Evolutionary conservation across 768 basidiomycete species (phyloP).

Genomic region (Exidia glandulosa): DNA sequence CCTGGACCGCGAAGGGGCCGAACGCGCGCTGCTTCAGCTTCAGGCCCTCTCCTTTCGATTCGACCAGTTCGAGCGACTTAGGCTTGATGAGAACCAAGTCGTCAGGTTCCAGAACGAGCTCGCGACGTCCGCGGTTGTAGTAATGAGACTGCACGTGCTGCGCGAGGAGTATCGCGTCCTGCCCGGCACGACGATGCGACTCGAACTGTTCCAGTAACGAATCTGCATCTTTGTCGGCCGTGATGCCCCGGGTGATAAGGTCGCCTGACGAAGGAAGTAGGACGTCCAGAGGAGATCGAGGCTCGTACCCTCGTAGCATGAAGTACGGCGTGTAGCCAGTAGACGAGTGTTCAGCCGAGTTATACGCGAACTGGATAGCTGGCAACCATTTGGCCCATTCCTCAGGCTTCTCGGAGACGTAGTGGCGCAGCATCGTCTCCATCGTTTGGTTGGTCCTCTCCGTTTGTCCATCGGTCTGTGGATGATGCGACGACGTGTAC

Average conservation of each 20-base stretch:
- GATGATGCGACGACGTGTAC: slow-evolving; percentile 12
- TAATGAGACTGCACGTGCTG: slow-evolving; percentile 15
- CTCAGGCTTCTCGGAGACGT: slow-evolving; percentile 21
- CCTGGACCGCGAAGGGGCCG: slow-evolving; percentile 15
- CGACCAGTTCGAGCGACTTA: slow-evolving; percentile 15
- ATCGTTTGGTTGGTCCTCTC: slow-evolving; percentile 19
- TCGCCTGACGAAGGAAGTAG: neutral
- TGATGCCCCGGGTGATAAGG: neutral
- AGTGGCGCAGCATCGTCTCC: slow-evolving; percentile 16
- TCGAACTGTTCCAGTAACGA: neutral
- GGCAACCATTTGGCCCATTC: slow-evolving; percentile 15
- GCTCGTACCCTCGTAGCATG: slow-evolving; percentile 22
- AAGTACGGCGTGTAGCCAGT: slow-evolving; percentile 28
- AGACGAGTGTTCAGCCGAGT: slow-evolving; percentile 21
- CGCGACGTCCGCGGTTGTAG: slow-evolving; percentile 12
- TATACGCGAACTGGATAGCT: slow-evolving; percentile 18
- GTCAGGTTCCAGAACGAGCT: slow-evolving; percentile 12
- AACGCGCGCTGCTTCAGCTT: slow-evolving; percentile 11
- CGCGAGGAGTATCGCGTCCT: slow-evolving; percentile 10
- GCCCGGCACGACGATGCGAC: neutral
- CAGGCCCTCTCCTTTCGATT: slow-evolving; percentile 12
- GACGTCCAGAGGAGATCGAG: neutral
- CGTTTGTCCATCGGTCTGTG: slow-evolving; percentile 22
- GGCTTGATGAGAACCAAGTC: slow-evolving; percentile 17
- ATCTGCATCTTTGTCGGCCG: neutral